Conservation (phyloP, 1,284 basidiomycete species). For the Fomitopsis pinicola region DNA sequence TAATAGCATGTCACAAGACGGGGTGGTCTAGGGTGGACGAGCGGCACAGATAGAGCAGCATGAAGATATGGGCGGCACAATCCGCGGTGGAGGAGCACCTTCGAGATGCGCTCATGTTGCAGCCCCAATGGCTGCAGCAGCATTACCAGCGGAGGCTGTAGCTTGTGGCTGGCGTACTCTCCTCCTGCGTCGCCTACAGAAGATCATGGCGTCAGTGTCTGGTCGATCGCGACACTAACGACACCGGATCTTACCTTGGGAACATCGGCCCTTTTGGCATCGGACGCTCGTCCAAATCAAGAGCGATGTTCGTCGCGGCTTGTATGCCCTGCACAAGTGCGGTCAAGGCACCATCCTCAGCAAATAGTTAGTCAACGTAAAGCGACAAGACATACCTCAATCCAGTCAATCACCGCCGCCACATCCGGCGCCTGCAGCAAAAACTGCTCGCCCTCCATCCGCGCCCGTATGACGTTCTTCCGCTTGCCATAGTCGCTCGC, state of each 20-base stretch:
- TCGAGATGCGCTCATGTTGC: neutral
- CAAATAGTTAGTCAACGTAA: too few relatives aligned
- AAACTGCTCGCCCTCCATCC: conserved; percentile 96
- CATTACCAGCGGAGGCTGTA: neutral
- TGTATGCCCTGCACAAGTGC: conserved; percentile 64
- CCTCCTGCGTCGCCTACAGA: neutral
- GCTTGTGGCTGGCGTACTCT: neutral
- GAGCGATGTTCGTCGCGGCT: conserved; percentile 87
- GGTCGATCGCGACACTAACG: neutral
- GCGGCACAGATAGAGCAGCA: neutral
- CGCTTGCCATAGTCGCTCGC: conserved; percentile 95
- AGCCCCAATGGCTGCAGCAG: neutral
- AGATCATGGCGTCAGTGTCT: neutral
- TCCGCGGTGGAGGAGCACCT: neutral
- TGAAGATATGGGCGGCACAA: neutral
- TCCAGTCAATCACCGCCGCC: conserved; percentile 88
- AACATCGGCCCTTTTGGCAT: conserved; percentile 87
- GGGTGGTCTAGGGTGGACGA: neutral
- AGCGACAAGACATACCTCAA: conserved; percentile 64
- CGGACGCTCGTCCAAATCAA: conserved; percentile 86
- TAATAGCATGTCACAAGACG: too few relatives aligned
- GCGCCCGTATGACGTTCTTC: conserved; percentile 90
- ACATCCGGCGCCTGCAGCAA: conserved; percentile 88
- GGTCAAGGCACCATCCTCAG: neutral
- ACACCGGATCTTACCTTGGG: conserved; percentile 46